Evolutionary conservation across 371 early-diverging fungal genomes (phyloP), one percentile per base, ranked within the genome.

Genomic region (Apophysomyces trapeziformis): DNA sequence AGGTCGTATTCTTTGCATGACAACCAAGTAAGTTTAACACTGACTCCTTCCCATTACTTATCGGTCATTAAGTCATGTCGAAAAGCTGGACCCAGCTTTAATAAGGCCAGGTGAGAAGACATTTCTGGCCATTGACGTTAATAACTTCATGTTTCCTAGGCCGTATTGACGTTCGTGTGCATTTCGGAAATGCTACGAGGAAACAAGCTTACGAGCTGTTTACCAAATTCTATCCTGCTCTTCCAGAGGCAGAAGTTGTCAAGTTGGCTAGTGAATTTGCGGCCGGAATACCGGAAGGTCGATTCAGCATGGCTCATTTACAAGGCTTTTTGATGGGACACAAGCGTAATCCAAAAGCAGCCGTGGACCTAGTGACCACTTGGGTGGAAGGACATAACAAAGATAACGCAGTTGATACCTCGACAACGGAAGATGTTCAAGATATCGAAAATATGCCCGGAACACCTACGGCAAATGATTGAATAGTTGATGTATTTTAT

Each of bases 61-160:
- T 45, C 35, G 12, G 16, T 6, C 38, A 16, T 1, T 35, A 26
- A 99, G 98, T 72, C 97, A 97, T 71, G 79, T 97, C 36, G 96
- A 96, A 39, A 87, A 89, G 13, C 85, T 99, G 36, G 99, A 99
- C 70, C 89, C 94, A 13, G 99, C 99, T 5, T 79, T 99, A 61
- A 93, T 98, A 60, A 87, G 99, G 35, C 99, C 99, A 7, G 99
- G 68, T 66, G 36, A 41, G 61, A 73, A 59, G n/a, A 7, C 1
- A 8, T 9, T 39, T 32, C 21, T 36, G 54, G 12, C 58, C 13
- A 36, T 39, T 26, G 39, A 60, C 36, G 2, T 26, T 26, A 26
- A 26, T 50, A 18, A 3, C 13, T 18, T 32, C 11, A 8, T n/a
- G 39, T 63, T 38, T 11, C 13, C 14, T 57, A 66, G 68, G 99